Percentiles rank a stretch among this genome's conserved stretches.
phyloP scores from a whole-genome alignment of 2,329 filamentous ascomycete species.

The Exophiala alcalophila region DNA sequence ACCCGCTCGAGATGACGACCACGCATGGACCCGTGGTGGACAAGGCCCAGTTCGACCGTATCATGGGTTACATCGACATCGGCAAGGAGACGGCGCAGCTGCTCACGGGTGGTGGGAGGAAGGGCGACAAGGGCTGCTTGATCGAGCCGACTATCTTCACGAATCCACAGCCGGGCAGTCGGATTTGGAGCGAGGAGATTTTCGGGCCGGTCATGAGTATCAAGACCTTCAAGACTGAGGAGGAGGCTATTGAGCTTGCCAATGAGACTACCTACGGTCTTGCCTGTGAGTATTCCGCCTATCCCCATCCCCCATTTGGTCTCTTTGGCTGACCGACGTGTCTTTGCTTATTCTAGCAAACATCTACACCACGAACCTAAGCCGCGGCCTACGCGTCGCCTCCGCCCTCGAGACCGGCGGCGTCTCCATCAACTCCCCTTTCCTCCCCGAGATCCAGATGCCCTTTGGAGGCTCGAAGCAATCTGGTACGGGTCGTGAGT shows the following conservation, averaged over 20 bases:
- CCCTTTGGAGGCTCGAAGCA: conserved; percentile 47
- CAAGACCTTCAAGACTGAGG: conserved; percentile 38
- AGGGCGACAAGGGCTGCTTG: conserved; percentile 39
- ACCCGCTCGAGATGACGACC: conserved; percentile 63
- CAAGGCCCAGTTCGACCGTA: conserved; percentile 43
- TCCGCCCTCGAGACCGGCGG: conserved; percentile 42
- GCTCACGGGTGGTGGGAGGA: conserved; percentile 36
- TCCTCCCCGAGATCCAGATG: conserved; percentile 38
- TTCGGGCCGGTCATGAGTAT: conserved; percentile 44
- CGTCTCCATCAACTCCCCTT: conserved; percentile 45
- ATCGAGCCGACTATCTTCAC: conserved; percentile 40
- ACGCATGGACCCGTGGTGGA: conserved; percentile 46
- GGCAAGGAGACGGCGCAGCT: conserved; percentile 42
- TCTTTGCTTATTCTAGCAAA: conserved; percentile 23
- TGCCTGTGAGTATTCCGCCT: conserved; percentile 29
- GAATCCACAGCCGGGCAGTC: conserved; percentile 34
- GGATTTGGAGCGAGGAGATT: conserved; percentile 41
- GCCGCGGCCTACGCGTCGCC: conserved; percentile 41
- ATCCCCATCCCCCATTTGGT: not conserved
- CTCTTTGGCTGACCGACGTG: not conserved
- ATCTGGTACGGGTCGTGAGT: conserved; percentile 51
- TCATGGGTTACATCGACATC: conserved; percentile 42
- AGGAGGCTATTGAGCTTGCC: conserved; percentile 38
- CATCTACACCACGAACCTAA: conserved; percentile 41
- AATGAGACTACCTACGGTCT: conserved; percentile 44